Base-by-base conservation (phyloP, 768 basidiomycete genomes). In the Lentinula sp. region DNA sequence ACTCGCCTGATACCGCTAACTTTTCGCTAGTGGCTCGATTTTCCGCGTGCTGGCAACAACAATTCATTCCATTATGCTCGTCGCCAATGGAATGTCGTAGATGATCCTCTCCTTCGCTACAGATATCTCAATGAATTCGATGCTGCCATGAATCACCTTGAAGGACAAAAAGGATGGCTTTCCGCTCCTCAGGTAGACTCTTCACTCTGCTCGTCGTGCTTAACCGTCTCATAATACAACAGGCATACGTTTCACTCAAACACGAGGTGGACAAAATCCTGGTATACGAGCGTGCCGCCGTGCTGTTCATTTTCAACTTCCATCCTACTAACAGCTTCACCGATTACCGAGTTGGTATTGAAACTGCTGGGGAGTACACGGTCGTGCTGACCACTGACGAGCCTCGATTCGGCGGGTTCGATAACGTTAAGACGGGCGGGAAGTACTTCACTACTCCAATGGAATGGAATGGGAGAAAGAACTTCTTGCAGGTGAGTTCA, bases 251-350 rank as follows among this genome's bases (percentile, higher is more conserved):
- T 39, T 98, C 95, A 23, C 82, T 99, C 64, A 98, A 97, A 77
- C 81, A 98, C 70, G 94, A 98, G 73, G 73, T 62, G 9, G 97
- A 98, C 81, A 98, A 98, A 77, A 82, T 96, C 64, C 78, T 98
- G 68, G 94, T 91, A 6, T 98, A 85, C 70, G 97, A 99, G 78
- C 90, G 97, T 56, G 95, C 91, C 18, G 91, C 93, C 36, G 80
- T 98, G 46, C 76, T 99, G 49, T 99, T 98, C 78, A 80, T 98
- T 67, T 98, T 97, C 84, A 98, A 99, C 76, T 96, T 98, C 82
- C 87, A 98, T 77, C 87, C 93, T 5, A 85, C 82, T n/a, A 73
- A 91, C 43, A 96, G 94, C 62, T 99, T 87, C 77, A 85, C 87
- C 49, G 94, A 98, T 73, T 99, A 98, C 74, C 86, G 95, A 51